Evolutionary conservation across 2,329 filamentous ascomycete species (phyloP), one percentile per base, ranked within the genome.

Genomic region (Colletotrichum liaoningense): DNA sequence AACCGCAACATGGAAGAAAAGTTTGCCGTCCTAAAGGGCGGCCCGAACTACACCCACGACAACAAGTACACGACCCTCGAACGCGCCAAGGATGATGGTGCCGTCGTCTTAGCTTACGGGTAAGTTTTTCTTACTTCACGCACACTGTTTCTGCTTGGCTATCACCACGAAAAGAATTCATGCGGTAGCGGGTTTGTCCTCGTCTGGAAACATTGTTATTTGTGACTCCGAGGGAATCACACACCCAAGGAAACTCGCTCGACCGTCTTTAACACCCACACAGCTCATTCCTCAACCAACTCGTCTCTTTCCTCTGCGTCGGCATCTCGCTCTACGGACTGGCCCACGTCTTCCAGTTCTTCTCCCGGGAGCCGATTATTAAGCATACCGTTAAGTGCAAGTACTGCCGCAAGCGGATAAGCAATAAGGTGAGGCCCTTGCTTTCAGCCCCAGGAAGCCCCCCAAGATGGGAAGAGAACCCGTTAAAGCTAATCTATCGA

Each of bases 1-100:
- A 89, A 92, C 77, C 89, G 89, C 75, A 94, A 94, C 79, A 87
- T 95, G 78, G 91, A 93, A 78, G 90, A 94, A 82, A 94, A 94
- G 80, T 95, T 95, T 79, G 89, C 92, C 0, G 88, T 94, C 7
- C 81, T 94, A 33, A 87, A 85, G 49, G 79, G 84, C 0, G 93
- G 93, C 0, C 87, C 89, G 3, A 85, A 88, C 71, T 90, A 87
- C 75, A 83, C 84, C 30, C 78, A 83, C 1, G 82, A 86, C 4
- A 80, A 82, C 22, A 90, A 91, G 3, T 95, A 95, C 82, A 94
- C 93, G 77, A 95, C 93, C 1, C 84, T 93, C 7, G 84, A 89
- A 56, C 91, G 93, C 78, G 93, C 93, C 2, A 87, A 92, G 73
- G 88, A 90, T 5, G 93, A 95, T 76, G 93, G 93, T 1, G 93